A percentile compares a stretch with the other conserved stretches of the same genome.
phyloP scores from a whole-genome alignment of 352 stramenopile genomes.

The Pythium angustatum region DNA sequence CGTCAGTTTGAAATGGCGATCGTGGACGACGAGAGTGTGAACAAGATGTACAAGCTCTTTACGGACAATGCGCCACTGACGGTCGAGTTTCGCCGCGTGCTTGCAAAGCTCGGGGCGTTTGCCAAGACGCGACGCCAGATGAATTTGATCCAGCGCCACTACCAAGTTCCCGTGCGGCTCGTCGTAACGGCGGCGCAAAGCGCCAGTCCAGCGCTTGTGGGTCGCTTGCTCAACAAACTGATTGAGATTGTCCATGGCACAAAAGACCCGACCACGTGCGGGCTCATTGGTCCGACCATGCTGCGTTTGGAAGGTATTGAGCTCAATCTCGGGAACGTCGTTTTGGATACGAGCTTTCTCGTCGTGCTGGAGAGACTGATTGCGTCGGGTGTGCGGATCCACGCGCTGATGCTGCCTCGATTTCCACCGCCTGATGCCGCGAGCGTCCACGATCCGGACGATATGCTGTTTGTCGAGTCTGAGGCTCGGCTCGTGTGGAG shows the following conservation, averaged over 20 bases:
- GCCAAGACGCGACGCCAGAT: background rate
- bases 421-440: background rate
- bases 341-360: background rate
- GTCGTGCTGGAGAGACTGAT: background rate
- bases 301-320: background rate
- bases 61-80: background rate
- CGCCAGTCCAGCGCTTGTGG: background rate
- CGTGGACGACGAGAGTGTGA: background rate
- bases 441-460: background rate
- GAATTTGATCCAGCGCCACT: background rate
- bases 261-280: background rate
- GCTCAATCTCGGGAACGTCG: background rate
- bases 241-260: background rate
- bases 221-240: background rate
- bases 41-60: background rate
- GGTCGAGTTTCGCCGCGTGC: background rate
- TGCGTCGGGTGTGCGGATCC: background rate
- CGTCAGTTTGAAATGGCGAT: background rate
- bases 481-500: slow-evolving; percentile 8
- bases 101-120: background rate
- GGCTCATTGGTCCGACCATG: slow-evolving; percentile 8
- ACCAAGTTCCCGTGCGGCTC: background rate
- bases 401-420: background rate
- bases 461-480: background rate
- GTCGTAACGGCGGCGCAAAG: background rate